Evolutionary conservation across 768 basidiomycete genomes (phyloP).

Genomic region (Naematelia aurantialba): DNA sequence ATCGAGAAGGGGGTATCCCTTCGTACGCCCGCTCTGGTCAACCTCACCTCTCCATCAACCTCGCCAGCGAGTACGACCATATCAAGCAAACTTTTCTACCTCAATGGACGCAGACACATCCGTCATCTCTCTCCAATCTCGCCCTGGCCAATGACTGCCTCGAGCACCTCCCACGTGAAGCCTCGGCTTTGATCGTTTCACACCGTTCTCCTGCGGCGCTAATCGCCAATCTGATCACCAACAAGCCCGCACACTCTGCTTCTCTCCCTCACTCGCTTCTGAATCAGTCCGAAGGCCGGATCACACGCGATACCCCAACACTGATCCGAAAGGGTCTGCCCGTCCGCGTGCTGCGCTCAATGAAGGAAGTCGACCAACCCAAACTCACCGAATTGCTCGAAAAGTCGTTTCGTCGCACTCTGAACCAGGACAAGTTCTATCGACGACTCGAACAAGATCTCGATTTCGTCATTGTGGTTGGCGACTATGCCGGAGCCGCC

Average conservation of each 20-base stretch:
- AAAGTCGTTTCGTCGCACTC: slow-evolving; percentile 71
- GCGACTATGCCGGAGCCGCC: slow-evolving; percentile 92
- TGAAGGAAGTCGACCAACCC: slow-evolving; percentile 63
- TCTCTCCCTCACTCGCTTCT: slow-evolving; percentile 90
- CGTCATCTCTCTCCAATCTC: slow-evolving; percentile 81
- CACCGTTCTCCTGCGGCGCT: slow-evolving; percentile 93
- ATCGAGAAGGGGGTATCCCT: slow-evolving; percentile 91
- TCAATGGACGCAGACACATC: slow-evolving; percentile 71
- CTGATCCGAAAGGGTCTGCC: slow-evolving; percentile 83
- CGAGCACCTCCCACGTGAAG: slow-evolving; percentile 83
- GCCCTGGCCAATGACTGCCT: slow-evolving; percentile 80
- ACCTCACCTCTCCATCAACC: slow-evolving; percentile 93
- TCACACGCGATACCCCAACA: slow-evolving; percentile 88
- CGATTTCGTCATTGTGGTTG: slow-evolving; percentile 89
- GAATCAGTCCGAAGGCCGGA: slow-evolving; percentile 57
- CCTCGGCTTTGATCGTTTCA: slow-evolving; percentile 94
- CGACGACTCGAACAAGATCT: slow-evolving; percentile 67
- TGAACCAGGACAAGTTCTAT: slow-evolving; percentile 75
- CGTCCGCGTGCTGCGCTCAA: slow-evolving; percentile 71
- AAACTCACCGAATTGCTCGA: slow-evolving; percentile 82
- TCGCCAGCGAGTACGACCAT: slow-evolving; percentile 76
- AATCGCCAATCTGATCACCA: slow-evolving; percentile 95
- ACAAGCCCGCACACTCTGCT: slow-evolving; percentile 92
- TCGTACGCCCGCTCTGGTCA: slow-evolving; percentile 92
- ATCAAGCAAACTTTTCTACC: slow-evolving; percentile 79